Conservation (phyloP, 2,329 filamentous ascomycete species). For the Colletotrichum eremochloae region DNA sequence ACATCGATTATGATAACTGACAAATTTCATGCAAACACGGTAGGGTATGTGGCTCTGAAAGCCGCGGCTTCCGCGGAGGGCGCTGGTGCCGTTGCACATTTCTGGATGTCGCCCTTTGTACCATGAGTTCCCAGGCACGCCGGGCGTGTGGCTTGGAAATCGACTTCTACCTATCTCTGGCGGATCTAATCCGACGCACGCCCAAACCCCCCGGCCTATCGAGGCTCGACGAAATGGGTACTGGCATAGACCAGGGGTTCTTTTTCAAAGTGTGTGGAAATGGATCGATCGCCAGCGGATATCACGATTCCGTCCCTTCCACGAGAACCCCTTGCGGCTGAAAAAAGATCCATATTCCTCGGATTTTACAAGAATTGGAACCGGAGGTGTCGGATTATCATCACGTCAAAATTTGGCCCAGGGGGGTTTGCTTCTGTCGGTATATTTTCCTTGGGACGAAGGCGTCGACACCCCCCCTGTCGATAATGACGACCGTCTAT, state of each 20-base stretch:
- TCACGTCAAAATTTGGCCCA: background rate
- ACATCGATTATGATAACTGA: no score
- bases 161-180: background rate
- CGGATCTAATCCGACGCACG: background rate
- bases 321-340: background rate
- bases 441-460: background rate
- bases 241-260: no score
- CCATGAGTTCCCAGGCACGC: no score
- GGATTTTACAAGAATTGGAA: background rate
- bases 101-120: no score
- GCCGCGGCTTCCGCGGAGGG: no score
- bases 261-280: background rate
- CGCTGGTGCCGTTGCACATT: no score
- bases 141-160: background rate
- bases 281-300: background rate
- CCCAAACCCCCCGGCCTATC: background rate
- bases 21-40: no score
- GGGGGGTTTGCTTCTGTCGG: no score
- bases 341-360: background rate
- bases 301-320: background rate
- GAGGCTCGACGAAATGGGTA: background rate
- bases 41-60: no score
- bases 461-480: background rate
- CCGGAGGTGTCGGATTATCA: background rate
- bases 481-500: background rate